These are phyloP conservation scores for Alternaria tenuissima DNA, from an alignment of 2,329 filamentous ascomycete species.

Conservation along the genomic window DNA sequence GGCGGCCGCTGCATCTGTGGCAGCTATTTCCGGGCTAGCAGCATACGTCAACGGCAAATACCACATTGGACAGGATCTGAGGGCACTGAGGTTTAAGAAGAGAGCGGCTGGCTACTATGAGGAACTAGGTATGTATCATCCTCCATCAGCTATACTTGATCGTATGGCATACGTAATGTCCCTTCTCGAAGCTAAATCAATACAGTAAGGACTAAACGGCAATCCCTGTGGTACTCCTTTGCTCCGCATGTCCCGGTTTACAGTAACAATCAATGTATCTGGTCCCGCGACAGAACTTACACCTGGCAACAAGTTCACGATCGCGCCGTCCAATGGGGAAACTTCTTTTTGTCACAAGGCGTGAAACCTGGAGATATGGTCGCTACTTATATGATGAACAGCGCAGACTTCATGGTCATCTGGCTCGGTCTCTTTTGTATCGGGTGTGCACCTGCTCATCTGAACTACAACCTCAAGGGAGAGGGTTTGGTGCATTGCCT, in stretches of 20 bases:
- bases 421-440: conserved; percentile 72
- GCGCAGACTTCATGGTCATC: conserved; percentile 69
- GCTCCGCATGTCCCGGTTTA: conserved; percentile 38
- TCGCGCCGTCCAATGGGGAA: conserved; percentile 40
- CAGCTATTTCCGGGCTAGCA: conserved; percentile 52
- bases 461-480: conserved; percentile 72
- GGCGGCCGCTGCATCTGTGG: conserved; percentile 38
- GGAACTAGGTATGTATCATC: conserved; percentile 33
- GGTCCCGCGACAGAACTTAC: conserved; percentile 66
- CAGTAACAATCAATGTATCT: conserved; percentile 64
- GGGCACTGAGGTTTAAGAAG: conserved; percentile 53
- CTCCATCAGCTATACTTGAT: not conserved
- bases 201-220: conserved; percentile 52
- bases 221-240: conserved; percentile 44
- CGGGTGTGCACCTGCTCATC: conserved; percentile 72
- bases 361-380: conserved; percentile 70
- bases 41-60: conserved; percentile 74
- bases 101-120: conserved; percentile 44
- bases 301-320: conserved; percentile 44
- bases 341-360: conserved; percentile 55
- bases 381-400: conserved; percentile 71
- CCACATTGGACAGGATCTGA: conserved; percentile 69
- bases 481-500: conserved; percentile 72
- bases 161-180: no score
- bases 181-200: not conserved